A percentile compares a stretch with the other conserved stretches of the same genome.
Conservation (phyloP, 2,329 filamentous ascomycete genomes). For the Hypoxylon sp. region DNA sequence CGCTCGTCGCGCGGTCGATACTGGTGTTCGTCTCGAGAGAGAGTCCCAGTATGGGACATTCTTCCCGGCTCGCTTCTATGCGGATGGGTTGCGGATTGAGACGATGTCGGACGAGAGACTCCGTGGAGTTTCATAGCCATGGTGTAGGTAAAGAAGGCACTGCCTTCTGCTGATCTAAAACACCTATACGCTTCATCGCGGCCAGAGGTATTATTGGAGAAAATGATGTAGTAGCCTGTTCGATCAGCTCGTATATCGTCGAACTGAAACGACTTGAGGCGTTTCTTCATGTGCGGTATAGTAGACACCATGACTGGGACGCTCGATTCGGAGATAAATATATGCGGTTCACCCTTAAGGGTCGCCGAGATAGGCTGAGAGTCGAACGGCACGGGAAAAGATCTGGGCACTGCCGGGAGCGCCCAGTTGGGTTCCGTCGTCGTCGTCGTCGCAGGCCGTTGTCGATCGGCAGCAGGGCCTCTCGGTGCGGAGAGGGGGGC, state of each 20-base stretch:
- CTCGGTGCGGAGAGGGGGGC: constrained; percentile 87
- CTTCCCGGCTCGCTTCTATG: constrained; percentile 40
- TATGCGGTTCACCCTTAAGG: constrained; percentile 82
- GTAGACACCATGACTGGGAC: constrained; percentile 89
- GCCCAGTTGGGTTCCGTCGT: constrained; percentile 48
- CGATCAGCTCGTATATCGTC: constrained; percentile 84
- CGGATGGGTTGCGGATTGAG: constrained; percentile 40
- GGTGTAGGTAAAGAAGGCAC: constrained; percentile 86
- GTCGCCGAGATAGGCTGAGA: constrained; percentile 70
- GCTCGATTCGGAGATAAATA: constrained; percentile 86
- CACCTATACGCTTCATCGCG: constrained; percentile 84
- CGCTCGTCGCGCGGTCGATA: constrained; percentile 72
- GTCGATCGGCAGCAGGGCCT: constrained; percentile 72
- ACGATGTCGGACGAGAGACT: constrained; percentile 43
- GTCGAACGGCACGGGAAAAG: constrained; percentile 65
- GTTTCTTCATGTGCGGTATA: constrained; percentile 87
- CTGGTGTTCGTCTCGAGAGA: constrained; percentile 71
- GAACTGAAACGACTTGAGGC: constrained; percentile 82
- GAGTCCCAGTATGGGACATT: constrained; percentile 52
- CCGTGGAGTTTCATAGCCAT: constrained; percentile 87
- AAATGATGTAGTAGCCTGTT: constrained; percentile 91
- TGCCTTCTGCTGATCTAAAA: constrained; percentile 78
- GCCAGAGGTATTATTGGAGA: constrained; percentile 78
- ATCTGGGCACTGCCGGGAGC: constrained; percentile 55
- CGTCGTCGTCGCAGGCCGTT: constrained; percentile 43